phyloP scores from a whole-genome alignment of 1,284 basidiomycete species.

The Melanopsichium pennsylvanicum region DNA sequence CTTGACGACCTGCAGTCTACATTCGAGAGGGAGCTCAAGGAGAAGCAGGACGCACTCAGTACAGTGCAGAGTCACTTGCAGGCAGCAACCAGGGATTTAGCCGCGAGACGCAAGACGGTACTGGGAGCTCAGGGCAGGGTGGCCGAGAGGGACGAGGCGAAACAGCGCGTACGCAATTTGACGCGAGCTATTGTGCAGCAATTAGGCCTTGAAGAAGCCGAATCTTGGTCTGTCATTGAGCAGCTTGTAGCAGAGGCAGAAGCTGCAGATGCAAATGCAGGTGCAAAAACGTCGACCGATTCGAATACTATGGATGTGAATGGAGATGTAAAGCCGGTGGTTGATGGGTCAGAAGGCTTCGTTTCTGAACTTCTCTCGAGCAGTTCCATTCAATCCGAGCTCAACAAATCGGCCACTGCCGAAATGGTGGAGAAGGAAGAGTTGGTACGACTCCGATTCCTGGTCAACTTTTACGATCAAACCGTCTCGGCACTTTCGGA shows the following conservation, averaged over 20 bases:
- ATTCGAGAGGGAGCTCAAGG: slow-evolving; percentile 83
- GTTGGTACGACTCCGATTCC: slow-evolving; percentile 51
- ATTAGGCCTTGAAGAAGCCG: slow-evolving; percentile 70
- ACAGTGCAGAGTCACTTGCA: slow-evolving; percentile 85
- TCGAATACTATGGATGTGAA: slow-evolving; percentile 34
- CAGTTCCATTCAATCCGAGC: slow-evolving; percentile 5
- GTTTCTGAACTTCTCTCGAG: slow-evolving; percentile 1
- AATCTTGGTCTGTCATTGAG: not conserved
- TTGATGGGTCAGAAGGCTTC: slow-evolving; percentile 2
- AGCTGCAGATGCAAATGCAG: not conserved
- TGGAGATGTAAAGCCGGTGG: slow-evolving; percentile 15
- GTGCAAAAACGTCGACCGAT: not conserved
- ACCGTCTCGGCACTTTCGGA: slow-evolving; percentile 69
- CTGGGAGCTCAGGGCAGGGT: slow-evolving; percentile 50
- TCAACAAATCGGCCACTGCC: not conserved
- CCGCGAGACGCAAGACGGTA: slow-evolving; percentile 77
- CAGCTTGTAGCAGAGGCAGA: slow-evolving; percentile 13
- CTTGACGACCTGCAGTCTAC: slow-evolving; percentile 80
- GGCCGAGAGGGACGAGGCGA: slow-evolving; percentile 56
- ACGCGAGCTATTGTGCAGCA: slow-evolving; percentile 33
- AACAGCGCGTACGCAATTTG: slow-evolving; percentile 50
- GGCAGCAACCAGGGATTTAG: slow-evolving; percentile 85
- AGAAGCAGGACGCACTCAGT: slow-evolving; percentile 85
- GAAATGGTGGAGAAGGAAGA: slow-evolving; percentile 15
- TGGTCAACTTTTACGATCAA: slow-evolving; percentile 16